phyloP scores from a whole-genome alignment of 176 grass and related monocot genomes.

The Stipa capillata region DNA sequence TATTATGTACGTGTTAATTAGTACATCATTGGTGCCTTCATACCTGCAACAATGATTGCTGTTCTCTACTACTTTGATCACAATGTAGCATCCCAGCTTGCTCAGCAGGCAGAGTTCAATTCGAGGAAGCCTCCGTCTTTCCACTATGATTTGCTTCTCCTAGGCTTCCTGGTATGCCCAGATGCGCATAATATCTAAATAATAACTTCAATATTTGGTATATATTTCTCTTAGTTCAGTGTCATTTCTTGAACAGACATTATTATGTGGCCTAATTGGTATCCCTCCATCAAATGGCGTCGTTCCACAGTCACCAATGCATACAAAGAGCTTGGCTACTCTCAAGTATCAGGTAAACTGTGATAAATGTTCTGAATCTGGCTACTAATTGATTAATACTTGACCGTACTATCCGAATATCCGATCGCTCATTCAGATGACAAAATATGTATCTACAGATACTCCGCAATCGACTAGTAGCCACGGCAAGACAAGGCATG shows the following conservation, averaged over 20 bases:
- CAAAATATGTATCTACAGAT: conserved; percentile 44
- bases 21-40: conserved; percentile 92
- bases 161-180: conserved; percentile 82
- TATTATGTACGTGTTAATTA: background rate
- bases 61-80: conserved; percentile 99
- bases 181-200: conserved; percentile 7
- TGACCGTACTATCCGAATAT: background rate
- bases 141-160: conserved; percentile 96
- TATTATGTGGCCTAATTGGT: conserved; percentile 88
- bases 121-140: conserved; percentile 96
- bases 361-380: background rate
- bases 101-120: conserved; percentile 97
- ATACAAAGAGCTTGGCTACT: conserved; percentile 97
- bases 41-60: conserved; percentile 98
- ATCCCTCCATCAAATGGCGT: conserved; percentile 98
- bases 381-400: background rate
- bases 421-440: conserved; percentile 1
- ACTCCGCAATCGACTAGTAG: conserved; percentile 72
- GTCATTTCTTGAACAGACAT: conserved; percentile 55
- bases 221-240: background rate
- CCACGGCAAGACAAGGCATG: conserved; percentile 62
- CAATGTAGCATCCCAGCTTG: conserved; percentile 93
- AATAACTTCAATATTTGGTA: background rate
- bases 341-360: conserved; percentile 86
- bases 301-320: conserved; percentile 98